These are phyloP conservation scores for Skeletonema marinoi DNA, from an alignment of 108 stramenopile genomes.

Conservation along the genomic window DNA sequence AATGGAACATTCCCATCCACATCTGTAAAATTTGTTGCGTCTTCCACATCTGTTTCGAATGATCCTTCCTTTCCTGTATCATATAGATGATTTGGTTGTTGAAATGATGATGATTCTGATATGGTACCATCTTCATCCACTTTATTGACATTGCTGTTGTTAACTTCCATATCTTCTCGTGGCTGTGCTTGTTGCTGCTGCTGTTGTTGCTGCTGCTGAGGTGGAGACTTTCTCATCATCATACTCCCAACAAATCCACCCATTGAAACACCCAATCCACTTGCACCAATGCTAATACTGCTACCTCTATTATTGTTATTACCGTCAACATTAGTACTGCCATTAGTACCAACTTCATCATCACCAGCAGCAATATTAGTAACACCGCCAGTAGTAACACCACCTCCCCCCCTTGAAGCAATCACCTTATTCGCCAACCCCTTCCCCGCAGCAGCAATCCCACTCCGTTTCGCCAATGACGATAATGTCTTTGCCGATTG, in stretches of 20 bases:
- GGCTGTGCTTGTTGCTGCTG: neutral
- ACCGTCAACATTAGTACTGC: neutral
- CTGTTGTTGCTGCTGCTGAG: neutral
- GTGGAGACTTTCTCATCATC: neutral
- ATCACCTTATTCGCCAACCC: too few species aligned
- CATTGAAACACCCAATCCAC: neutral
- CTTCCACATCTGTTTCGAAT: conserved; percentile 7
- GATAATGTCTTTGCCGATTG: conserved; percentile 20
- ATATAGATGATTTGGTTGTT: conserved; percentile 5
- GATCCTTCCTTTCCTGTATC: conserved; percentile 12
- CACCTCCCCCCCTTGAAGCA: neutral
- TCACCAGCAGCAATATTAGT: neutral
- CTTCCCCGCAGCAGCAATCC: conserved; percentile 9
- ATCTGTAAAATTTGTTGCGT: conserved; percentile 15
- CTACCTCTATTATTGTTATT: neutral
- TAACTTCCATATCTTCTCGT: neutral
- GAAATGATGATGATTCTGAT: neutral
- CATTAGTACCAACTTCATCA: neutral
- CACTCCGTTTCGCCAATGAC: conserved; percentile 11
- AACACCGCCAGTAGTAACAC: too few species aligned
- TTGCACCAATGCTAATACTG: neutral
- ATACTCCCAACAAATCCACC: conserved; percentile 3
- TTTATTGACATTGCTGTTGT: neutral
- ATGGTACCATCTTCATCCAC: neutral
- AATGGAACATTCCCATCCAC: conserved; percentile 13